Conservation (phyloP, 2,329 filamentous ascomycete species). For the Exophiala calicioides region DNA sequence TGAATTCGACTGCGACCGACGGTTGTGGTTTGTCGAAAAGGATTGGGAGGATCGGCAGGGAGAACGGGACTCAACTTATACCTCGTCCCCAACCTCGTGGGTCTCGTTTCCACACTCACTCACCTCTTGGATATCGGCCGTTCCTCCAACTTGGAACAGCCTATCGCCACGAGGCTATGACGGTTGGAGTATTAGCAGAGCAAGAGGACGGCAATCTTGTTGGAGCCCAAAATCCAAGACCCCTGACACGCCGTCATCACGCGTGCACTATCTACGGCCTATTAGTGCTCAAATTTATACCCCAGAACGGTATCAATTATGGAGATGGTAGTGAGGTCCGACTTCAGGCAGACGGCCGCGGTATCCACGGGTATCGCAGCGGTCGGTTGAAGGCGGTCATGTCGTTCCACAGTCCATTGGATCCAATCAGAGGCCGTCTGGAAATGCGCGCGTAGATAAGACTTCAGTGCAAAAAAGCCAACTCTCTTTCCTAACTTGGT, state of each 20-base stretch:
- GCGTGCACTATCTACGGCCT: too few relatives aligned
- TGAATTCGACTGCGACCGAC: too few relatives aligned
- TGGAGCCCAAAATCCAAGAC: not conserved
- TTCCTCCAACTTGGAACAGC: not conserved
- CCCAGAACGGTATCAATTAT: too few relatives aligned
- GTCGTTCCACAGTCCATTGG: not conserved
- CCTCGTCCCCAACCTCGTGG: too few relatives aligned
- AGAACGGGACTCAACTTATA: not conserved
- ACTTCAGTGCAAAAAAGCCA: slow-evolving; percentile 1
- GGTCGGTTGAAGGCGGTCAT: too few relatives aligned
- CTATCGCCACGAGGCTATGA: not conserved
- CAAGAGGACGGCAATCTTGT: not conserved
- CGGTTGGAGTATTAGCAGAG: not conserved
- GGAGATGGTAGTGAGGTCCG: too few relatives aligned
- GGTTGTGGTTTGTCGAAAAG: not conserved
- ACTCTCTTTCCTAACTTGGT: slow-evolving; percentile 21
- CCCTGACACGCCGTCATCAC: too few relatives aligned
- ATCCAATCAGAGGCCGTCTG: not conserved
- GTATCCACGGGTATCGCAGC: too few relatives aligned
- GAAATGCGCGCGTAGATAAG: too few relatives aligned
- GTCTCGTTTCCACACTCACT: not conserved
- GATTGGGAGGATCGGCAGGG: not conserved
- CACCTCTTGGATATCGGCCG: not conserved
- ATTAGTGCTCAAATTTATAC: too few relatives aligned
- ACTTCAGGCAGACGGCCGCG: too few relatives aligned